A percentile compares a stretch with the other conserved stretches of the same genome.
phyloP scores from a whole-genome alignment of 2,329 filamentous ascomycete genomes.

The Neurospora sp. region DNA sequence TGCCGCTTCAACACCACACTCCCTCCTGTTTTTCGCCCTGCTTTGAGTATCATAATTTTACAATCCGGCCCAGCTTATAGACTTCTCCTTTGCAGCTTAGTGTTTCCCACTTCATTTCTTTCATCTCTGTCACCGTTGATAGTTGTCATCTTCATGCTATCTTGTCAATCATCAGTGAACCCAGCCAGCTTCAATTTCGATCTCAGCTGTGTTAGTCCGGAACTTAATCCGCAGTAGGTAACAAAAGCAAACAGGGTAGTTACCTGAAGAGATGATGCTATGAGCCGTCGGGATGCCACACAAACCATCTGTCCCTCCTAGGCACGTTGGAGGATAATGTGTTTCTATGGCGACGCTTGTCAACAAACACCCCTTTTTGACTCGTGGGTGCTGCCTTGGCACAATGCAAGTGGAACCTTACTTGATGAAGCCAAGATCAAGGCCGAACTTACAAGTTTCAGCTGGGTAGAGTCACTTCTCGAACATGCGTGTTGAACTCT shows the following conservation, averaged over 20 bases:
- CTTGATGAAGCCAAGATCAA: neutral
- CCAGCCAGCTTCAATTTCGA: neutral
- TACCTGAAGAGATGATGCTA: neutral
- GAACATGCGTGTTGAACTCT: neutral
- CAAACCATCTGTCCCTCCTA: neutral
- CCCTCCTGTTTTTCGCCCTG: neutral
- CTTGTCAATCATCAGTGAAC: neutral
- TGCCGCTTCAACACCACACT: neutral
- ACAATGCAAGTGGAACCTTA: neutral
- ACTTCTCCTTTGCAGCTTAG: neutral
- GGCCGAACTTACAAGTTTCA: neutral
- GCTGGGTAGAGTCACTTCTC: neutral
- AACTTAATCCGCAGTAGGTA: neutral
- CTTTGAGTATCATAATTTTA: neutral
- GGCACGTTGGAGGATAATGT: neutral
- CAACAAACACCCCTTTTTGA: neutral
- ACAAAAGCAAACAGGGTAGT: neutral
- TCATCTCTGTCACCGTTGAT: neutral
- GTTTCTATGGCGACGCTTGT: neutral
- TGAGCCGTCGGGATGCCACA: neutral
- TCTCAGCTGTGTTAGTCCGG: neutral
- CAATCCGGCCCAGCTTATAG: neutral
- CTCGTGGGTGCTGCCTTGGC: neutral
- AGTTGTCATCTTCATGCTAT: neutral
- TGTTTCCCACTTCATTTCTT: neutral